Conservation (phyloP, 129 eudicot species). For the Saussurea involucrata region DNA sequence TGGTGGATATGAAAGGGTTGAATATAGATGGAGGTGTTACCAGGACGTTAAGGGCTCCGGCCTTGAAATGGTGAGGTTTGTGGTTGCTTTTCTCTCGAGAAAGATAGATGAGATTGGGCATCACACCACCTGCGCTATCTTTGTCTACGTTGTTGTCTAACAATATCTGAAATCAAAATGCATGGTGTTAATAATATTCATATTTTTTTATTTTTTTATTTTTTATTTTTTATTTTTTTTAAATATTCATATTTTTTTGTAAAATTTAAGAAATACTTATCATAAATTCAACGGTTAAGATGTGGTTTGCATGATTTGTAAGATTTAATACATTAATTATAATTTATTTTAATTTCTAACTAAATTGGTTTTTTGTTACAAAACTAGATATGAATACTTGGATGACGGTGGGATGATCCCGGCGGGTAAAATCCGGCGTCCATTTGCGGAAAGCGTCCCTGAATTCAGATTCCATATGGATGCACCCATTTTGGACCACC, state of each 20-base stretch:
- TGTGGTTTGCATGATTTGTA: too few relatives aligned
- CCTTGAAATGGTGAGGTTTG: slow-evolving; percentile 53
- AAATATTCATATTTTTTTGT: too few relatives aligned
- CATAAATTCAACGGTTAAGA: too few relatives aligned
- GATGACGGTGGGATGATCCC: slow-evolving; percentile 54
- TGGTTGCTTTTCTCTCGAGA: slow-evolving; percentile 49
- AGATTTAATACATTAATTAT: too few relatives aligned
- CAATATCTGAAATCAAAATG: slow-evolving; percentile 22
- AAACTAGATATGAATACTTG: neutral
- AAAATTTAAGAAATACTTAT: too few relatives aligned
- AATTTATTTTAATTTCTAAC: too few relatives aligned
- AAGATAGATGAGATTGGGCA: slow-evolving; percentile 63
- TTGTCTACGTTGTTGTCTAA: slow-evolving; percentile 21
- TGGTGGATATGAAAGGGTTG: neutral
- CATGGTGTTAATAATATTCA: too few relatives aligned
- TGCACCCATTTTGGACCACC: slow-evolving; percentile 41
- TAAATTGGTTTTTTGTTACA: too few relatives aligned
- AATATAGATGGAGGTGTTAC: slow-evolving; percentile 21
- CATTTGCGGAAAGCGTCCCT: slow-evolving; percentile 43
- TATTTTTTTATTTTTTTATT: neutral
- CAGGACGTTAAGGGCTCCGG: slow-evolving; percentile 67
- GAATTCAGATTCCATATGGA: slow-evolving; percentile 21
- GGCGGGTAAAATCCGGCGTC: slow-evolving; percentile 43
- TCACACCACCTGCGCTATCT: slow-evolving; percentile 27
- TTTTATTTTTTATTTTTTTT: too few relatives aligned